Base-by-base conservation (phyloP, 805 yeast species). In the Ogataea thermomethanolica region DNA sequence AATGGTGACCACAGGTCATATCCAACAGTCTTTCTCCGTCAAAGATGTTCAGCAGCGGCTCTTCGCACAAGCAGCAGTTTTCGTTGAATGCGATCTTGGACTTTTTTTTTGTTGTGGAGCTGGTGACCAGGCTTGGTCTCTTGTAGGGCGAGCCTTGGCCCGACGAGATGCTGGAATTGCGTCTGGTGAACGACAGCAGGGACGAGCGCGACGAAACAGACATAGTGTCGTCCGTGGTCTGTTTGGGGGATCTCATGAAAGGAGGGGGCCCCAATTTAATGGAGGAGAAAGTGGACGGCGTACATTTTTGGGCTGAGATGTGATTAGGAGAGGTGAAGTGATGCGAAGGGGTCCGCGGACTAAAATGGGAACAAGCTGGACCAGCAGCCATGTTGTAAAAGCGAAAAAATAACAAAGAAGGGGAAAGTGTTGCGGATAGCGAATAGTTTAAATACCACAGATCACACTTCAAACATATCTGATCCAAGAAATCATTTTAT, bases 1-100 rank as follows among this genome's bases (percentile, higher is more conserved):
- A 56, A 28, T 60, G 59, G 49, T 74, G 78, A 6, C 63, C 56
- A 53, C 78, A 73, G 1, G 63, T 47, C 31, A 73, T 45, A 25
- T 66, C 69, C 3, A 74, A 41, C 1, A 67, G 45, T 25, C 60
- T 65, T 55, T 75, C 79, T 9, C 73, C 75, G 7, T 53, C 50
- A 26, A 73, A 61, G 10, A 62, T 56, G 32, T 58, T 59, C 2
- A 61, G 54, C 27, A 74, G 50, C 4, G 65, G 56, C 42, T 74
- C 78, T 10, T 64, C 62, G 51, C 80, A 75, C 28, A 73, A 59
- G 10, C 67, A 62, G 48, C 79, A 74, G 23, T 29, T 44, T 22
- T 46, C 50, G 22, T 41, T 39, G 12, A 37, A 10, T 6, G 45
- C 23, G 10, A 50, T 41, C 26, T 43, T 44, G 25, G 29, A 33